Conservation (phyloP, 2,329 filamentous ascomycete genomes). For the Metarhizium brunneum region DNA sequence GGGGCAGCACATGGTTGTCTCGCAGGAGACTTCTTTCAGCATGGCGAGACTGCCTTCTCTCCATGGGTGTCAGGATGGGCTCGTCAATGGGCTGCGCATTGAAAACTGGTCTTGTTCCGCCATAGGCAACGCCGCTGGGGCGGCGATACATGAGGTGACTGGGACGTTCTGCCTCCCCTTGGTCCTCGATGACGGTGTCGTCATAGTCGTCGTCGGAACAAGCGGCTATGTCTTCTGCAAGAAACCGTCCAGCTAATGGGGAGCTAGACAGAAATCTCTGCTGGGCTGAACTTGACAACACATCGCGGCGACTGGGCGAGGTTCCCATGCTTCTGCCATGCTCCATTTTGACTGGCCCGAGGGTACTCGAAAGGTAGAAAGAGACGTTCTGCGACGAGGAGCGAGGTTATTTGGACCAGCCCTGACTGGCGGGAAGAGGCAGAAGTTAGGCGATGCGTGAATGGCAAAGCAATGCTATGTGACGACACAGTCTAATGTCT, state of each 20-base stretch:
- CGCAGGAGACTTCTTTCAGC: conserved; percentile 53
- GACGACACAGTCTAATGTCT: too few species aligned
- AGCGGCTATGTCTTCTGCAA: conserved; percentile 58
- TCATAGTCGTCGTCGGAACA: conserved; percentile 47
- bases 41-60: conserved; percentile 46
- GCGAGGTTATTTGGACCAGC: neutral
- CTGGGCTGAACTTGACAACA: conserved; percentile 4
- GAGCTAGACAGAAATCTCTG: conserved; percentile 43
- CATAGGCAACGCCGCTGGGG: conserved; percentile 67
- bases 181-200: conserved; percentile 20
- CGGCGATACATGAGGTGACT: conserved; percentile 55
- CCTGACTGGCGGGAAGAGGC: too few species aligned
- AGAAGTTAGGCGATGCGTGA: too few species aligned
- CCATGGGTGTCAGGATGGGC: conserved; percentile 40
- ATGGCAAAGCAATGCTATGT: too few species aligned
- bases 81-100: conserved; percentile 43
- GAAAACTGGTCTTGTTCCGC: conserved; percentile 60
- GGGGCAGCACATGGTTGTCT: conserved; percentile 57
- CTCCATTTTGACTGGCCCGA: neutral
- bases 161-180: conserved; percentile 26
- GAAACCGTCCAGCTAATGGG: conserved; percentile 55
- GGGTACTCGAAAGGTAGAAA: neutral
- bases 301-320: conserved; percentile 4
- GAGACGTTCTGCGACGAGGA: neutral
- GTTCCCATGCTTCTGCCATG: conserved; percentile 1